Evolutionary conservation across 1,284 basidiomycete species (phyloP).

Genomic region (Pisolithus thermaeus): DNA sequence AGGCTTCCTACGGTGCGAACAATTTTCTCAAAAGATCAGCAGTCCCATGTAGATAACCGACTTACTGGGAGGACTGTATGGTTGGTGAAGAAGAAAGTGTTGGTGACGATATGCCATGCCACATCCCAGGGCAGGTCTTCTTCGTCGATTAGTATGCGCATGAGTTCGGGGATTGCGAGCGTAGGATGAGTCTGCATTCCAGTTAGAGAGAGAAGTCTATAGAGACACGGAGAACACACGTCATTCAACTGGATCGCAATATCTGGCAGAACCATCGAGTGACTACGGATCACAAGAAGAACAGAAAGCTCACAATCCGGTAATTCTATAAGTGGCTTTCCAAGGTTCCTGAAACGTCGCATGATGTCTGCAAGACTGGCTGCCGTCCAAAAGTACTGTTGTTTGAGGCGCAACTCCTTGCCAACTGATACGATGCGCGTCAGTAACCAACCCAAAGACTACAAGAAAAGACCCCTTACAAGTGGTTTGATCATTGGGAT

Average conservation of each 20-base stretch:
- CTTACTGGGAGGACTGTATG: slow-evolving; percentile 77
- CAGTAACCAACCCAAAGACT: background rate
- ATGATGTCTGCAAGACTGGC: slow-evolving; percentile 85
- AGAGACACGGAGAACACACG: slow-evolving; percentile 33
- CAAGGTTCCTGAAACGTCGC: slow-evolving; percentile 75
- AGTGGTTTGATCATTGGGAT: slow-evolving; percentile 75
- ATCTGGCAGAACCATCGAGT: slow-evolving; percentile 34
- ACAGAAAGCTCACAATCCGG: slow-evolving; percentile 58
- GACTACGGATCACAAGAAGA: slow-evolving; percentile 2
- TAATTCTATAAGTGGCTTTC: slow-evolving; percentile 69
- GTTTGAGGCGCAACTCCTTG: slow-evolving; percentile 88
- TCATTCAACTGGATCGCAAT: slow-evolving; percentile 90
- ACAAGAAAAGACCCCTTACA: slow-evolving; percentile 36
- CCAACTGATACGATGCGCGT: slow-evolving; percentile 47
- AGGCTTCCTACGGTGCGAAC: slow-evolving; percentile 47
- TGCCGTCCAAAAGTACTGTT: slow-evolving; percentile 92
- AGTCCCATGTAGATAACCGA: slow-evolving; percentile 4
- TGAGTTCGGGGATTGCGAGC: slow-evolving; percentile 88
- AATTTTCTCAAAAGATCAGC: background rate
- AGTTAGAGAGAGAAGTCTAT: background rate
- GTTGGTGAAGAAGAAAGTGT: slow-evolving; percentile 92
- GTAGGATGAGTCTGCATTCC: slow-evolving; percentile 79
- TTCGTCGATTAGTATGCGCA: slow-evolving; percentile 85
- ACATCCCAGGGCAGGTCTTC: slow-evolving; percentile 79
- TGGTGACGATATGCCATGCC: slow-evolving; percentile 84